These are phyloP conservation scores for Aspergillus diversus DNA, from an alignment of 495 filamentous ascomycete genomes.

Conservation along the genomic window DNA sequence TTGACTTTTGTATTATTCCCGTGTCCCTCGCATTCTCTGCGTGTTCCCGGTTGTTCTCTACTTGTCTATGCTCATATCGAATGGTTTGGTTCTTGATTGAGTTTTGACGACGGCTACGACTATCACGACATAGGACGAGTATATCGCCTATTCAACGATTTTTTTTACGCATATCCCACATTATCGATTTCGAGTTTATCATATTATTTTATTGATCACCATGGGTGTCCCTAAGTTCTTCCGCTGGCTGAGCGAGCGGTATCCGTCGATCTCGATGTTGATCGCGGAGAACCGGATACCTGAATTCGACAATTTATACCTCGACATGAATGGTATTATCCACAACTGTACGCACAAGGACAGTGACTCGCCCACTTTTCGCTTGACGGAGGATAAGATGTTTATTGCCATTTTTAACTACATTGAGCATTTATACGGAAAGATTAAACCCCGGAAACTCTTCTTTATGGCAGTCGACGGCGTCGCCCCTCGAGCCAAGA, in stretches of 20 bases:
- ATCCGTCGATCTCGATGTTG: conserved; percentile 97
- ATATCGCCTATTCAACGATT: background rate
- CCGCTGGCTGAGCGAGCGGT: conserved; percentile 97
- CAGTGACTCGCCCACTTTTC: conserved; percentile 83
- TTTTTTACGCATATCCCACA: conserved; percentile 1
- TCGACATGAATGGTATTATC: conserved; percentile 99
- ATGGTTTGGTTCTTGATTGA: conserved; percentile 26
- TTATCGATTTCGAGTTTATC: conserved; percentile 5
- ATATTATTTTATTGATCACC: conserved; percentile 28
- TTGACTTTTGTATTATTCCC: conserved; percentile 19
- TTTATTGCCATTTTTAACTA: conserved; percentile 99
- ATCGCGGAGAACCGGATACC: conserved; percentile 99
- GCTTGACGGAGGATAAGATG: conserved; percentile 97
- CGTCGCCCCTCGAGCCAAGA: conserved; percentile 96
- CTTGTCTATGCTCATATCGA: conserved; percentile 23
- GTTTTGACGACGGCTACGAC: conserved; percentile 28
- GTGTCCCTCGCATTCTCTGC: conserved; percentile 21
- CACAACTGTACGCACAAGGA: conserved; percentile 99
- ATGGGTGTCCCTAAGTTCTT: conserved; percentile 97
- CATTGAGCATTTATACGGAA: conserved; percentile 97
- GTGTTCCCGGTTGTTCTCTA: conserved; percentile 22
- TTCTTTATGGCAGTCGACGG: conserved; percentile 99
- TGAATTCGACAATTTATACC: conserved; percentile 97
- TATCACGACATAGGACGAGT: conserved; percentile 22
- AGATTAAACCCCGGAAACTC: conserved; percentile 96